Percentiles rank a stretch among this genome's conserved stretches.
phyloP scores from a whole-genome alignment of 2,329 filamentous ascomycete species.

The Blumeriella jaapii region DNA sequence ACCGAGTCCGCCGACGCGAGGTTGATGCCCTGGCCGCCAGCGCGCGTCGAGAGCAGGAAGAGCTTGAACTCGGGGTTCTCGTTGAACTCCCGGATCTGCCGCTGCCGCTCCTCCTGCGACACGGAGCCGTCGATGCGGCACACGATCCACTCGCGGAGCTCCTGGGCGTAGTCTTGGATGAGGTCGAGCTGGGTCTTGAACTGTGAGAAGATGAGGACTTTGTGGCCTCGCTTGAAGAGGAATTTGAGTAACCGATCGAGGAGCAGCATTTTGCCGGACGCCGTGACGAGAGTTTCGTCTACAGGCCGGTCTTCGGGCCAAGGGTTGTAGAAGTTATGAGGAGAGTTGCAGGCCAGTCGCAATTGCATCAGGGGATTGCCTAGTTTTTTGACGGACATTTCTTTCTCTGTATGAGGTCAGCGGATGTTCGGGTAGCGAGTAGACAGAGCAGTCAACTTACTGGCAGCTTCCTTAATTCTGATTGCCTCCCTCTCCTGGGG shows the following conservation, averaged over 20 bases:
- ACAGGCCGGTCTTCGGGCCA: constrained; percentile 54
- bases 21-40: constrained; percentile 92
- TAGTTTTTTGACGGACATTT: constrained; percentile 83
- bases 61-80: constrained; percentile 52
- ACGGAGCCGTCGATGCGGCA: constrained; percentile 90
- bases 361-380: constrained; percentile 91
- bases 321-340: constrained; percentile 94
- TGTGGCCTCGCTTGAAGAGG: constrained; percentile 66
- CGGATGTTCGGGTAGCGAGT: not conserved
- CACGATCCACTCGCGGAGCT: constrained; percentile 67
- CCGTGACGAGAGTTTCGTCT: constrained; percentile 73
- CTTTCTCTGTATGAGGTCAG: constrained; percentile 47
- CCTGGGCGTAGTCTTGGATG: constrained; percentile 70
- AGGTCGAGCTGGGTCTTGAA: constrained; percentile 93
- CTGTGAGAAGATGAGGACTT: constrained; percentile 91
- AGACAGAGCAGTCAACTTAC: constrained; percentile 34
- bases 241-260: constrained; percentile 74
- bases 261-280: constrained; percentile 91
- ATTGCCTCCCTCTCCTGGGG: constrained; percentile 51
- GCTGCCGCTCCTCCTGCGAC: constrained; percentile 57
- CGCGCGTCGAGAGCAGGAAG: constrained; percentile 81
- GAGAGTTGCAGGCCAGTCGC: constrained; percentile 82
- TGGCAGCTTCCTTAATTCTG: constrained; percentile 64
- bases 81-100: constrained; percentile 66
- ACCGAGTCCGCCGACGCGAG: constrained; percentile 86